phyloP scores from a whole-genome alignment of 2,329 filamentous ascomycete species.

The Mycogone perniciosa region DNA sequence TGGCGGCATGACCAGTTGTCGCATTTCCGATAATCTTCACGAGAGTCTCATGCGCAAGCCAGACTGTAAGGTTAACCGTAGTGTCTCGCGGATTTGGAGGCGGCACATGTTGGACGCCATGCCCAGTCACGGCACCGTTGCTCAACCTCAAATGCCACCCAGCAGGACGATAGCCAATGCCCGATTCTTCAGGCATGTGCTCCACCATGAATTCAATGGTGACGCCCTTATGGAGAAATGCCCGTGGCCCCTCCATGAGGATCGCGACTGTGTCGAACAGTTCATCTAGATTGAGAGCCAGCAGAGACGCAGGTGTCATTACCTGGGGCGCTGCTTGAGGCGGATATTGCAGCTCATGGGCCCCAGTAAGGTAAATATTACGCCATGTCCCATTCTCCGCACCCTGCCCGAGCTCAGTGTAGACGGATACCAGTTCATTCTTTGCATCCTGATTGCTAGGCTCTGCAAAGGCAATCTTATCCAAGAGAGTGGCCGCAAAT shows the following conservation, averaged over 20 bases:
- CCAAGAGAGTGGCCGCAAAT: slow-evolving; percentile 33
- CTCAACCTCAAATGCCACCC: slow-evolving; percentile 7
- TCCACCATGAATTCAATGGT: slow-evolving; percentile 5
- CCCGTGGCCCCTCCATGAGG: background rate
- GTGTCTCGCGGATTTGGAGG: background rate
- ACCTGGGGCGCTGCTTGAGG: background rate
- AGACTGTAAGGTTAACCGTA: background rate
- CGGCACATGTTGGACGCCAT: background rate
- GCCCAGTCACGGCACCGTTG: slow-evolving; percentile 9
- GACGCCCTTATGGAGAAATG: background rate
- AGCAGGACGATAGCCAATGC: background rate
- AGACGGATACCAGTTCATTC: slow-evolving; percentile 24
- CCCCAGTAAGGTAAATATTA: slow-evolving; percentile 4
- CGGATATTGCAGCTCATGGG: slow-evolving; percentile 22
- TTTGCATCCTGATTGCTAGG: slow-evolving; percentile 16
- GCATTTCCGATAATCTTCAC: background rate
- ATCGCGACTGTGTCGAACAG: background rate
- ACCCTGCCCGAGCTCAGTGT: slow-evolving; percentile 10
- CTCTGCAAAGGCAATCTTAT: slow-evolving; percentile 28
- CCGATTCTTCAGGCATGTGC: background rate
- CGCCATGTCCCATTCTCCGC: slow-evolving; percentile 1
- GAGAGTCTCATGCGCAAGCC: background rate
- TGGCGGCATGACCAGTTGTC: background rate
- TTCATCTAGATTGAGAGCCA: background rate
- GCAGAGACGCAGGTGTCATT: background rate